These are phyloP conservation scores for Golubevia pallescens DNA, from an alignment of 1,284 basidiomycete genomes.

Conservation along the genomic window DNA sequence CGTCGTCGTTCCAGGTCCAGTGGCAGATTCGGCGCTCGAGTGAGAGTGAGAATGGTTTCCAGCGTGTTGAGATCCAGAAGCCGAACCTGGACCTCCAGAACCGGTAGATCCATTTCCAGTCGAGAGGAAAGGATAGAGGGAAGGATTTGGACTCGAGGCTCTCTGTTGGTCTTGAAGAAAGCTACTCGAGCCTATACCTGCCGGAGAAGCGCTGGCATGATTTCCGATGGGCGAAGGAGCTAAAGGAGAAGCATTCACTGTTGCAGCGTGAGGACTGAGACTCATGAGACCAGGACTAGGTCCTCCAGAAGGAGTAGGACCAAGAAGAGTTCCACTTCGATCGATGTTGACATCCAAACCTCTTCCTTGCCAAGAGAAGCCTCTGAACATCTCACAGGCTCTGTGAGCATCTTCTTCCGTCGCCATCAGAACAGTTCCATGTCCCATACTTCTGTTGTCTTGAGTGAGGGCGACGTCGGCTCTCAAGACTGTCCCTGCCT, in stretches of 20 bases:
- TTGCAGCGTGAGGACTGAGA: slow-evolving; percentile 3
- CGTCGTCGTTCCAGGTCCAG: too few relatives aligned
- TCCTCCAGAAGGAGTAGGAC: slow-evolving; percentile 23
- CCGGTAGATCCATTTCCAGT: too few relatives aligned
- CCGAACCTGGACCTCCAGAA: too few relatives aligned
- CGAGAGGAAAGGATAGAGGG: too few relatives aligned
- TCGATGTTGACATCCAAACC: slow-evolving; percentile 53
- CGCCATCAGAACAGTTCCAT: slow-evolving; percentile 58
- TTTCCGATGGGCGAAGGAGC: slow-evolving; percentile 3
- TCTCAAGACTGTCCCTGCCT: slow-evolving; percentile 65
- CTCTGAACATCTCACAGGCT: slow-evolving; percentile 54
- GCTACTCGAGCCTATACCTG: neutral
- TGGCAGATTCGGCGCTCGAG: too few relatives aligned
- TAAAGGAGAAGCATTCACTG: slow-evolving; percentile 1
- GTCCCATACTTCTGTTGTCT: slow-evolving; percentile 57
- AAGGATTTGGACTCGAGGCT: too few relatives aligned
- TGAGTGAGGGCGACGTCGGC: slow-evolving; percentile 64
- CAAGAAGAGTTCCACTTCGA: slow-evolving; percentile 38
- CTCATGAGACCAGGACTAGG: slow-evolving; percentile 7
- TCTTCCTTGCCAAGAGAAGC: slow-evolving; percentile 61
- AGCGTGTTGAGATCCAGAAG: too few relatives aligned
- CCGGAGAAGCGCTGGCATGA: neutral
- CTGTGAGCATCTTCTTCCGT: slow-evolving; percentile 53
- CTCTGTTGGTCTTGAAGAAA: neutral
- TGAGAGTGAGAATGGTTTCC: too few relatives aligned